Conservation (phyloP, 768 basidiomycete species). For the Suillus luteus region DNA sequence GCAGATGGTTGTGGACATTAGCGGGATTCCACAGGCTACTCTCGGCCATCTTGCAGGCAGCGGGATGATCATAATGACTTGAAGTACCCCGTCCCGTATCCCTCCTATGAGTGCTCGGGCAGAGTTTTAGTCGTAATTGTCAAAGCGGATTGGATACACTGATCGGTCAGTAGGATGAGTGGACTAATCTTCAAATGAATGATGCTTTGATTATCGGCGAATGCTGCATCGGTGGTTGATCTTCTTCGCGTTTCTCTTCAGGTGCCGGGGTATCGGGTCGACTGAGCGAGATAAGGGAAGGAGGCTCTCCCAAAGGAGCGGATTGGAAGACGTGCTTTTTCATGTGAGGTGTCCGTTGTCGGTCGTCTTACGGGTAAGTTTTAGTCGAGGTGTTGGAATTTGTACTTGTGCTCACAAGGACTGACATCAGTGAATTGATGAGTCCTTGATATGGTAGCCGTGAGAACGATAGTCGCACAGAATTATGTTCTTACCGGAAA, state of each 20-base stretch:
- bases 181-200: background rate
- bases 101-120: constrained; percentile 1
- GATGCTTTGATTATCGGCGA: background rate
- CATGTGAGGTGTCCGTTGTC: background rate
- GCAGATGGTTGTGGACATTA: background rate
- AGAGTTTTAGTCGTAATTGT: background rate
- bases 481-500: too few relatives aligned
- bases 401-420: too few relatives aligned
- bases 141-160: background rate
- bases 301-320: too few relatives aligned
- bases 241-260: background rate
- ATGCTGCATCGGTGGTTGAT: background rate
- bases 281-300: too few relatives aligned
- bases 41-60: background rate
- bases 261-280: background rate
- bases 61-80: background rate
- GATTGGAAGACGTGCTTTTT: too few relatives aligned
- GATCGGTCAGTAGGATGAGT: too few relatives aligned
- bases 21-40: background rate
- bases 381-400: background rate
- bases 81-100: background rate
- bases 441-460: too few relatives aligned
- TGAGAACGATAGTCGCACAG: too few relatives aligned
- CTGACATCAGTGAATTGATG: too few relatives aligned
- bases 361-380: too few relatives aligned